Evolutionary conservation across 1,284 basidiomycete genomes (phyloP), one percentile per base, ranked within the genome.

Genomic region (Ceratobasidium sp.): DNA sequence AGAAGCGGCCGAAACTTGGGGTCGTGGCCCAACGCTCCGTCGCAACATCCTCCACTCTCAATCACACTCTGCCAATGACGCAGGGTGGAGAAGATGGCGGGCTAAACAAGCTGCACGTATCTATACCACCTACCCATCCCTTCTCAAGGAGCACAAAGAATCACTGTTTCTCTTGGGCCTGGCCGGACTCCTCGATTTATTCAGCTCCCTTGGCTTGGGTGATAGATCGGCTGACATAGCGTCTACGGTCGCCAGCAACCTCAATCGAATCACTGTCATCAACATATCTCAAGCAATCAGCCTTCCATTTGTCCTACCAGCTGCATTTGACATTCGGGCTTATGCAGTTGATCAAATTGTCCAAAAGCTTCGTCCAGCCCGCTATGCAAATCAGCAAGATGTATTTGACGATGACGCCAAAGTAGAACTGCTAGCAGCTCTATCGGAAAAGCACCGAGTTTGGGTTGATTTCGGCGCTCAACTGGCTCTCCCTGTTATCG

Each of bases 141-240:
- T 53, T 5, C 51, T 28, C 49, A 53, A 68, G 10, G 17, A 49
- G 17, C 10, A 68, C 33, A 20, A 10, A 1, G 49, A 68, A 20
- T 17, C 66, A 17, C 33, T 71, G 20, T 23, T 71, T 5, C 42
- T 71, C 7, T 15, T 71, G 11, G 68, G 68, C 3, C 15, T 71
- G 4, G 35, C 68, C 2, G 56, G 68, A 1, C 35, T 71, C 3
- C 37, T 71, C 15, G 39, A 26, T 5, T 60, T 39, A 10, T 31
- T 42, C 20, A 49, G 47, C 13, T 3, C 17, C 6, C 49, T 51
- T 5, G 47, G 65, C 17, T 33, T 67, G 47, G 65, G 20, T 26
- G 65, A 67, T 7, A 20, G 10, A 11, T 35, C 42, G 6, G 5
- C 49, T 7, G 49, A 54, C 0, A 67, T 37, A 20, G 26, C 47